A percentile compares a stretch with the other conserved stretches of the same genome.
phyloP scores from a whole-genome alignment of 139 green algal species.

The Haematococcus sp. region DNA sequence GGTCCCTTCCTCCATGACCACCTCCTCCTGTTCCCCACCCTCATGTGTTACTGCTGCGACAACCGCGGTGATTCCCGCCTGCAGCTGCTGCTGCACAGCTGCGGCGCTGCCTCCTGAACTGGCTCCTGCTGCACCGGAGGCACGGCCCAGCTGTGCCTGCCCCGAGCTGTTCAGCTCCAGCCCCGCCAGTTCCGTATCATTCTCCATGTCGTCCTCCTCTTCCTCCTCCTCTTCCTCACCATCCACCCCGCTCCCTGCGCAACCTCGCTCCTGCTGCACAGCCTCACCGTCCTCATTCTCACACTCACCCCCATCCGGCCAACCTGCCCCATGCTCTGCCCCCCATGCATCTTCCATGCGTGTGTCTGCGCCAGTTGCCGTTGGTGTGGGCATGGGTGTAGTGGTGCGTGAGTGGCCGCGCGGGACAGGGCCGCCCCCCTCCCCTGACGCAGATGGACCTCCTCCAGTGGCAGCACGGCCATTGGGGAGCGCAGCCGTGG shows the following conservation, averaged over 20 bases:
- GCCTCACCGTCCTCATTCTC: too few relatives aligned
- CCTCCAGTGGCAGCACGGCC: too few relatives aligned
- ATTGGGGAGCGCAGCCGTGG: too few relatives aligned
- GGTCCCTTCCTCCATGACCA: not conserved
- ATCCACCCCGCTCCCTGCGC: not conserved
- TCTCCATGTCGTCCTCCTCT: conserved; percentile 17
- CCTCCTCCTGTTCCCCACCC: not conserved
- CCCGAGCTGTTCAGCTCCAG: not conserved
- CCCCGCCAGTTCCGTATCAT: not conserved
- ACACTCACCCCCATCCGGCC: too few relatives aligned
- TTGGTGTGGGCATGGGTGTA: too few relatives aligned
- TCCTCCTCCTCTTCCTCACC: conserved; percentile 13
- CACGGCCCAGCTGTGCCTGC: not conserved
- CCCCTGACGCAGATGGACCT: too few relatives aligned
- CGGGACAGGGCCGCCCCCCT: too few relatives aligned
- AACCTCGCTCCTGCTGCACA: too few relatives aligned
- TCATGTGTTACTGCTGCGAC: conserved; percentile 20
- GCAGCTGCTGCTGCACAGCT: conserved; percentile 14
- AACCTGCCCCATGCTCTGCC: not conserved
- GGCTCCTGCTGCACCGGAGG: conserved; percentile 1
- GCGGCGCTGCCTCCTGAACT: not conserved
- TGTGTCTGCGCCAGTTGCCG: not conserved
- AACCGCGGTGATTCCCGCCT: conserved; percentile 25
- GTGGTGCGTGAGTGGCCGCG: too few relatives aligned
- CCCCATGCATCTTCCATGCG: conserved; percentile 5